phyloP scores from a whole-genome alignment of 2,329 filamentous ascomycete genomes.

The Phaeosphaeria sp. region DNA sequence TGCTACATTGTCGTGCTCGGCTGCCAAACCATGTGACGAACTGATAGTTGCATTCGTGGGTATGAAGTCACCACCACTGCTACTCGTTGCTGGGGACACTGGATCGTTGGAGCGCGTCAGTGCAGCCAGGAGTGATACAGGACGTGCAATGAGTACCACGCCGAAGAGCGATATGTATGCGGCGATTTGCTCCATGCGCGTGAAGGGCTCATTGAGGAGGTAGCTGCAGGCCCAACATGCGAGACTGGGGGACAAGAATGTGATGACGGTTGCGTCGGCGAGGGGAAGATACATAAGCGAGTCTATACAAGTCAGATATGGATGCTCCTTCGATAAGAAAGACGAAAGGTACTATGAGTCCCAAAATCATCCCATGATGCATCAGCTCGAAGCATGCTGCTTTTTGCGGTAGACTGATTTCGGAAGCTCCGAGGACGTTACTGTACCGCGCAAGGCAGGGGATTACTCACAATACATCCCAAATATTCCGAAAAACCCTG shows the following conservation, averaged over 20 bases:
- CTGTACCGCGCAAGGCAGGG: slow-evolving; percentile 21
- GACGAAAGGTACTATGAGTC: slow-evolving; percentile 6
- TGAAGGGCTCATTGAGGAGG: slow-evolving; percentile 78
- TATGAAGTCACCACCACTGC: slow-evolving; percentile 33
- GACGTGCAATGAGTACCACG: slow-evolving; percentile 82
- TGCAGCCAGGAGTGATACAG: slow-evolving; percentile 62
- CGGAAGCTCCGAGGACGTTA: slow-evolving; percentile 9
- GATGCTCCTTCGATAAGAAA: background rate
- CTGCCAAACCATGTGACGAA: slow-evolving; percentile 30
- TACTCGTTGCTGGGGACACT: slow-evolving; percentile 40
- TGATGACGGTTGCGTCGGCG: slow-evolving; percentile 87
- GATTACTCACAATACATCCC: slow-evolving; percentile 69
- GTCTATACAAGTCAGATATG: slow-evolving; percentile 47
- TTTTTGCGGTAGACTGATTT: background rate
- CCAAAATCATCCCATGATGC: background rate
- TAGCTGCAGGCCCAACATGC: slow-evolving; percentile 82
- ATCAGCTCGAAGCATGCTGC: background rate
- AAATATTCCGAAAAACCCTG: slow-evolving; percentile 78
- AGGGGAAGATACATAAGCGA: slow-evolving; percentile 80
- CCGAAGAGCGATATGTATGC: slow-evolving; percentile 77
- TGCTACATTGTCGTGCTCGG: slow-evolving; percentile 56
- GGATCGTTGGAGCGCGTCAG: slow-evolving; percentile 29
- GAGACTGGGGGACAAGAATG: slow-evolving; percentile 81
- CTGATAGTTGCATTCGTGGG: slow-evolving; percentile 40
- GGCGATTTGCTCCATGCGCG: slow-evolving; percentile 76